phyloP scores from a whole-genome alignment of 2,329 filamentous ascomycete species.

The Paraconiothyrium sp. region DNA sequence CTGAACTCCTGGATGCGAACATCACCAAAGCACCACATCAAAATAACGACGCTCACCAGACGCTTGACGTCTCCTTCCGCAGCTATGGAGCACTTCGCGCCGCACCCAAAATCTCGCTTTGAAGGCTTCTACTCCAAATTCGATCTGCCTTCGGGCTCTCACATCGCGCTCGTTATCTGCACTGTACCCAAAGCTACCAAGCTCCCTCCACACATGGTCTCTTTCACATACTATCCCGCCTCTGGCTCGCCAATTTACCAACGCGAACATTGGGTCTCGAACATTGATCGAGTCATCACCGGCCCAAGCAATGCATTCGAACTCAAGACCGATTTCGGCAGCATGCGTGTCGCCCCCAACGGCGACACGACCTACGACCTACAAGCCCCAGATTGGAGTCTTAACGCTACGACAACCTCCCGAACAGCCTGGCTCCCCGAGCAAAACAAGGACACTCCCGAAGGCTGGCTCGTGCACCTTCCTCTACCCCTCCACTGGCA shows the following conservation, averaged over 20 bases:
- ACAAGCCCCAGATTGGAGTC: conserved; percentile 45
- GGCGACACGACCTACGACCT: conserved; percentile 51
- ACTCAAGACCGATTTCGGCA: conserved; percentile 46
- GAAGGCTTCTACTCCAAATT: conserved; percentile 64
- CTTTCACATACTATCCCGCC: conserved; percentile 60
- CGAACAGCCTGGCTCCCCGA: conserved; percentile 51
- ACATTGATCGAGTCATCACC: conserved; percentile 47
- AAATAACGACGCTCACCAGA: neutral
- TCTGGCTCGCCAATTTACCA: conserved; percentile 48
- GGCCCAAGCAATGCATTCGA: conserved; percentile 50
- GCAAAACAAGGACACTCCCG: conserved; percentile 51
- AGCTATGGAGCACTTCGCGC: conserved; percentile 54
- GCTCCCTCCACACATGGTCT: conserved; percentile 55
- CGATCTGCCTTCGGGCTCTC: conserved; percentile 55
- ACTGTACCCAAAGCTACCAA: conserved; percentile 54
- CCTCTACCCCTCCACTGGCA: conserved; percentile 63
- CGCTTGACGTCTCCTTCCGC: neutral
- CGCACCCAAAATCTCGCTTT: conserved; percentile 55
- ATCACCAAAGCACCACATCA: neutral
- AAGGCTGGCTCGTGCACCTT: conserved; percentile 56
- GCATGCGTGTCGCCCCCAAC: conserved; percentile 48
- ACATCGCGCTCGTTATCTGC: conserved; percentile 59
- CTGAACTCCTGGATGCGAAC: too few relatives aligned
- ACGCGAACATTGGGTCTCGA: conserved; percentile 55
- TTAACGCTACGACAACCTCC: conserved; percentile 52